A percentile compares a stretch with the other conserved stretches of the same genome.
Evolutionary conservation across 306 rosid species (phyloP).

Genomic region (Cicer yamashitae): DNA sequence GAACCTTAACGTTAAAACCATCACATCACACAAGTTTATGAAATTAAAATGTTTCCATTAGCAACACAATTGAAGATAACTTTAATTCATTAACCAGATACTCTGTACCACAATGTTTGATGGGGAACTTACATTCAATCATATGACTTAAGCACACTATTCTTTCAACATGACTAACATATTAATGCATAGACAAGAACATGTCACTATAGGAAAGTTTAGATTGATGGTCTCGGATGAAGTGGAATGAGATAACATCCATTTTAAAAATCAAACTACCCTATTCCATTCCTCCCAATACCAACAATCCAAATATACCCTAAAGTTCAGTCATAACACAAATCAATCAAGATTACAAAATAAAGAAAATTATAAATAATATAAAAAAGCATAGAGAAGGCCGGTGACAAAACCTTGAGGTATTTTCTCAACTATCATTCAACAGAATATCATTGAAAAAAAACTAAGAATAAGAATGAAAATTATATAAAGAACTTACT

Average conservation of each 20-base stretch:
- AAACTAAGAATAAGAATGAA: background rate
- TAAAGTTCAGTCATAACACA: background rate
- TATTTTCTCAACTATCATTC: background rate
- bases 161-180: background rate
- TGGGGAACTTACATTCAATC: background rate
- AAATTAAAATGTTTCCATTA: background rate
- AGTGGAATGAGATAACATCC: background rate
- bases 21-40: background rate
- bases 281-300: background rate
- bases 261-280: background rate
- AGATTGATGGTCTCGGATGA: background rate
- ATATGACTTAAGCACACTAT: background rate
- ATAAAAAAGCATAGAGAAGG: too few relatives aligned
- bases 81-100: background rate
- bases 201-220: background rate
- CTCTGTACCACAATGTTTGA: too few relatives aligned
- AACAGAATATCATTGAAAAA: background rate
- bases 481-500: constrained; percentile 56
- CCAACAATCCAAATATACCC: background rate
- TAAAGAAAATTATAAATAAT: too few relatives aligned
- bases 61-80: background rate
- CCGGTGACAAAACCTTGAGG: too few relatives aligned
- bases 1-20: background rate
- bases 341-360: too few relatives aligned
- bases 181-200: background rate